Evolutionary conservation across 2,329 filamentous ascomycete genomes (phyloP).

Genomic region (Monilinia vaccinii-corymbosi): DNA sequence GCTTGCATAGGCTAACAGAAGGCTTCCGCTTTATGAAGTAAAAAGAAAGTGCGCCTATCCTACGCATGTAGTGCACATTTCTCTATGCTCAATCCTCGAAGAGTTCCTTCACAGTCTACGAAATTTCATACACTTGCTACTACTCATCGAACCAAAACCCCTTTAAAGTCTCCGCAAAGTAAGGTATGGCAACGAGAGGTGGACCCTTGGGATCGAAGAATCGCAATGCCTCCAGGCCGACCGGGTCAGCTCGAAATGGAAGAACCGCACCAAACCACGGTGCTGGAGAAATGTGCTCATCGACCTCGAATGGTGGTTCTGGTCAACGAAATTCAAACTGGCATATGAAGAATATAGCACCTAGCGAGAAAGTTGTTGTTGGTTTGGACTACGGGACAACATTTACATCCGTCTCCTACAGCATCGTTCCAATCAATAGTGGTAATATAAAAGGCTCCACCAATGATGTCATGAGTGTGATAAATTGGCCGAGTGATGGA

Average conservation of each 20-base stretch:
- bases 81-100: neutral
- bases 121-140: neutral
- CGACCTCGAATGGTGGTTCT: neutral
- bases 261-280: neutral
- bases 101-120: neutral
- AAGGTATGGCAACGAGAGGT: neutral
- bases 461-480: constrained; percentile 12
- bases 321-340: neutral
- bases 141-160: neutral
- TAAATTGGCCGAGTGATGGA: constrained; percentile 16
- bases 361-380: constrained; percentile 8
- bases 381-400: constrained; percentile 17
- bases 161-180: neutral
- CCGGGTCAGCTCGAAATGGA: neutral
- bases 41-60: neutral
- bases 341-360: neutral
- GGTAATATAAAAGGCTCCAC: constrained; percentile 3
- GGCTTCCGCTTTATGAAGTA: neutral
- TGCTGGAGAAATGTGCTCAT: neutral
- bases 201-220: neutral
- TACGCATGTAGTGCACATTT: neutral
- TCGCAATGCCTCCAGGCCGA: neutral
- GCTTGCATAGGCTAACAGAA: neutral
- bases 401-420: constrained; percentile 15
- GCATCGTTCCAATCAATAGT: neutral